These are phyloP conservation scores for Cystobasidium pallidum DNA, from an alignment of 1,284 basidiomycete species.

Conservation along the genomic window DNA sequence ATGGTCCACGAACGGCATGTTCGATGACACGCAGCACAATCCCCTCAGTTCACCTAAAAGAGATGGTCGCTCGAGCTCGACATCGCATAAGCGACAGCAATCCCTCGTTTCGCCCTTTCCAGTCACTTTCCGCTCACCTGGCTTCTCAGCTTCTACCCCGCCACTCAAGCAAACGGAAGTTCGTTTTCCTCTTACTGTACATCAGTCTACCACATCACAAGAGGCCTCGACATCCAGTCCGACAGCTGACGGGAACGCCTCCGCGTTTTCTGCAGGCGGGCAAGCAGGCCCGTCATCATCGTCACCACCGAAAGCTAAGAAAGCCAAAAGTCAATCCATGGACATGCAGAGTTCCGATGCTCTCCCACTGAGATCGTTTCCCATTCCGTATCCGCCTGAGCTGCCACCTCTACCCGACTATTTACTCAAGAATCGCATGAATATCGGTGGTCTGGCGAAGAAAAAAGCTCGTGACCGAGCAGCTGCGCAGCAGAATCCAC, in stretches of 20 bases:
- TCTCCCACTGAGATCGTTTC: neutral
- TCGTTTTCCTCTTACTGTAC: constrained; percentile 5
- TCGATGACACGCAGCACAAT: constrained; percentile 1
- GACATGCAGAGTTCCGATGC: constrained; percentile 8
- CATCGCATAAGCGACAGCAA: constrained; percentile 26
- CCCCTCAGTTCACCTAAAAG: constrained; percentile 10
- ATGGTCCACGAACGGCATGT: neutral
- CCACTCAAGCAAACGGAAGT: constrained; percentile 3
- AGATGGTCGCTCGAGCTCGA: constrained; percentile 5
- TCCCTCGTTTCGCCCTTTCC: constrained; percentile 39
- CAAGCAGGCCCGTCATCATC: constrained; percentile 8
- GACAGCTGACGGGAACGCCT: neutral
- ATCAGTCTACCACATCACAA: constrained; percentile 8
- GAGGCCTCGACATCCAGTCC: constrained; percentile 7
- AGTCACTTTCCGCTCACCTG: constrained; percentile 37
- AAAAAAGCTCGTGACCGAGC: constrained; percentile 49
- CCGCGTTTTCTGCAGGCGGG: neutral
- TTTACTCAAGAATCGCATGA: constrained; percentile 47
- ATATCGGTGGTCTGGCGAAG: constrained; percentile 44
- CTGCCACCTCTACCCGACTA: constrained; percentile 48
- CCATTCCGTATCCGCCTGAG: constrained; percentile 36
- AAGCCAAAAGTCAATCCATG: neutral
- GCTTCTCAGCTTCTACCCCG: constrained; percentile 25
- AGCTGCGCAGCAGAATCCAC: constrained; percentile 21
- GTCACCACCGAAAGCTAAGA: neutral